Evolutionary conservation across 2,329 filamentous ascomycete genomes (phyloP).

Genomic region (Neoscytalidium dimidiatum): DNA sequence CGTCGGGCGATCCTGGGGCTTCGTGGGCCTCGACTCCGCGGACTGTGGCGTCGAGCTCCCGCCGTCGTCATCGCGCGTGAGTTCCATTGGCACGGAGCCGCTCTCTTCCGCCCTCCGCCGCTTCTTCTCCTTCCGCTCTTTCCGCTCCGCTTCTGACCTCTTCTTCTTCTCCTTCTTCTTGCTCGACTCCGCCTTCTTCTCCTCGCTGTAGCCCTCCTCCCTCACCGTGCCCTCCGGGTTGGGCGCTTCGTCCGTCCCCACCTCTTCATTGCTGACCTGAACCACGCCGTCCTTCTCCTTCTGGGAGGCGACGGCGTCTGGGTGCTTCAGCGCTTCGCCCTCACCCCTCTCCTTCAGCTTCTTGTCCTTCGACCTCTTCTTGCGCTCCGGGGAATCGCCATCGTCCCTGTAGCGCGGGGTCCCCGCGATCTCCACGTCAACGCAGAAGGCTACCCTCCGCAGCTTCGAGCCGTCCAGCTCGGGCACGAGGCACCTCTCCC

Average conservation of each 20-base stretch:
- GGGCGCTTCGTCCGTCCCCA: constrained; percentile 43
- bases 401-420: constrained; percentile 74
- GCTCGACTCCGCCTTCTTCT: constrained; percentile 43
- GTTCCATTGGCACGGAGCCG: constrained; percentile 80
- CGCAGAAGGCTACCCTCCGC: constrained; percentile 88
- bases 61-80: constrained; percentile 65
- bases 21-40: constrained; percentile 38
- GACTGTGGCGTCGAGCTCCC: constrained; percentile 23
- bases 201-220: constrained; percentile 25
- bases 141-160: constrained; percentile 87
- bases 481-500: constrained; percentile 75
- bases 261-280: constrained; percentile 35
- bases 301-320: constrained; percentile 56
- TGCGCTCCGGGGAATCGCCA: constrained; percentile 48
- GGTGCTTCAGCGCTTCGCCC: constrained; percentile 70
- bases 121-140: constrained; percentile 88
- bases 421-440: constrained; percentile 95
- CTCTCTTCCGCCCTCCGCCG: constrained; percentile 83
- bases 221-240: constrained; percentile 42
- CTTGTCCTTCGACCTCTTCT: constrained; percentile 58
- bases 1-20: constrained; percentile 70
- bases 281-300: constrained; percentile 54
- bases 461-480: constrained; percentile 82
- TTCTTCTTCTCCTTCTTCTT: constrained; percentile 97
- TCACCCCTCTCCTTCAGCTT: constrained; percentile 68